A percentile compares a stretch with the other conserved stretches of the same genome.
Conservation (phyloP, 1,284 basidiomycete genomes). For the Ceratobasidium sp. region DNA sequence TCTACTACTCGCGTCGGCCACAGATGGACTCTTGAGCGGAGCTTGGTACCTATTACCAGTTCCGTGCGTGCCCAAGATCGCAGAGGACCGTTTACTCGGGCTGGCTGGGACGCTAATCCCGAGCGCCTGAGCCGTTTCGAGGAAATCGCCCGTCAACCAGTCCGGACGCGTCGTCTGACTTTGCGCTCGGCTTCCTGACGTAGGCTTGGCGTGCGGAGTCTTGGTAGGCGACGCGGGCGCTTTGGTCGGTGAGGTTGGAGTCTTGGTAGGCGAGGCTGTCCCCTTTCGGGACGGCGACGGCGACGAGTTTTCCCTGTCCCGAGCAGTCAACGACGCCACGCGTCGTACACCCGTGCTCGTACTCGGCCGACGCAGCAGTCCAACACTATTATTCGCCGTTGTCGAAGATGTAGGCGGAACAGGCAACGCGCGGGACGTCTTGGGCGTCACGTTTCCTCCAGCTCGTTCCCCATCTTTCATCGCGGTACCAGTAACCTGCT, state of each 20-base stretch:
- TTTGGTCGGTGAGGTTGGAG: slow-evolving; percentile 15
- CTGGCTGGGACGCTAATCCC: slow-evolving; percentile 43
- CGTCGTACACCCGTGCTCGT: slow-evolving; percentile 29
- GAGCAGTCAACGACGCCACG: slow-evolving; percentile 16
- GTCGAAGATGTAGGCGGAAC: slow-evolving; percentile 12
- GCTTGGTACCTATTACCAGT: slow-evolving; percentile 26
- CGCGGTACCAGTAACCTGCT: slow-evolving; percentile 70
- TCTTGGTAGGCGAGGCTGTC: slow-evolving; percentile 29
- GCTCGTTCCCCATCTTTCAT: slow-evolving; percentile 63
- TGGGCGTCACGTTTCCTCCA: slow-evolving; percentile 4
- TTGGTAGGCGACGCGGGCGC: slow-evolving; percentile 7
- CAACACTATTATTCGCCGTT: neutral
- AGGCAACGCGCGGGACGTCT: slow-evolving; percentile 21
- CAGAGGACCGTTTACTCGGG: slow-evolving; percentile 33
- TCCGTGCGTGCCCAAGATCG: slow-evolving; percentile 15
- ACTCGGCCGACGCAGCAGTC: slow-evolving; percentile 11
- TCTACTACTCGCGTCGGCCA: slow-evolving; percentile 6
- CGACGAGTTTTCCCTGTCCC: neutral
- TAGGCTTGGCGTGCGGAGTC: slow-evolving; percentile 18
- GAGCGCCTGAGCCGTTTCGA: slow-evolving; percentile 36
- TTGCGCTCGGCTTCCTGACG: slow-evolving; percentile 18
- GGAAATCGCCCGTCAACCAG: slow-evolving; percentile 42
- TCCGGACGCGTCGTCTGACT: slow-evolving; percentile 40
- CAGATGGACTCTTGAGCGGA: slow-evolving; percentile 34
- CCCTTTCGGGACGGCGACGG: neutral